Evolutionary conservation across 2,329 filamentous ascomycete species (phyloP).

Genomic region (Grosmannia huntii): DNA sequence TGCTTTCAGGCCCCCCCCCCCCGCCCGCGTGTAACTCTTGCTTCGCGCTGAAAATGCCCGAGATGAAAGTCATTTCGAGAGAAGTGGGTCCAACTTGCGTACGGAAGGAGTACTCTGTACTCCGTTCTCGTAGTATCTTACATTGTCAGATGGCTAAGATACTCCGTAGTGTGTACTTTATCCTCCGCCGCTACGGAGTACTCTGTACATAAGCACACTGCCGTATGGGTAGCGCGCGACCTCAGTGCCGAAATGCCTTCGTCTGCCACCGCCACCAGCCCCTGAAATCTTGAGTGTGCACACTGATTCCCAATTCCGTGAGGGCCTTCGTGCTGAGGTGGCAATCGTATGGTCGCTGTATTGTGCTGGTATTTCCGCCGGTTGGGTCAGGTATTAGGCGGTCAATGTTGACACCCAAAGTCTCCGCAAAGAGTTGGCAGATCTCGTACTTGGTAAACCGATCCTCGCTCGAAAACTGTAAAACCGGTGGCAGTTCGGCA

Average conservation of each 20-base stretch:
- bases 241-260: conserved; percentile 41
- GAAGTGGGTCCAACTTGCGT: no score
- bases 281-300: conserved; percentile 61
- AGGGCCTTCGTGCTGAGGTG: conserved; percentile 69
- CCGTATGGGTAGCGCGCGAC: neutral
- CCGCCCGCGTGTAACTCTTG: no score
- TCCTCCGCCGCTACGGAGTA: no score
- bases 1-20: no score
- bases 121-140: no score
- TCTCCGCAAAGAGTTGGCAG: conserved; percentile 62
- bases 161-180: no score
- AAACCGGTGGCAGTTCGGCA: conserved; percentile 47
- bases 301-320: conserved; percentile 60
- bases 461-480: conserved; percentile 83
- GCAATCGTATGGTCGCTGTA: conserved; percentile 76
- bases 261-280: conserved; percentile 67
- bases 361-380: conserved; percentile 57
- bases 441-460: conserved; percentile 85
- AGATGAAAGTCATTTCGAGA: no score
- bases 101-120: no score
- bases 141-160: no score
- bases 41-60: no score
- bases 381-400: conserved; percentile 57
- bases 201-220: no score
- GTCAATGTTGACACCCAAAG: conserved; percentile 60